Conservation (phyloP, 257 asterid genomes). For the Handroanthus guayacan region DNA sequence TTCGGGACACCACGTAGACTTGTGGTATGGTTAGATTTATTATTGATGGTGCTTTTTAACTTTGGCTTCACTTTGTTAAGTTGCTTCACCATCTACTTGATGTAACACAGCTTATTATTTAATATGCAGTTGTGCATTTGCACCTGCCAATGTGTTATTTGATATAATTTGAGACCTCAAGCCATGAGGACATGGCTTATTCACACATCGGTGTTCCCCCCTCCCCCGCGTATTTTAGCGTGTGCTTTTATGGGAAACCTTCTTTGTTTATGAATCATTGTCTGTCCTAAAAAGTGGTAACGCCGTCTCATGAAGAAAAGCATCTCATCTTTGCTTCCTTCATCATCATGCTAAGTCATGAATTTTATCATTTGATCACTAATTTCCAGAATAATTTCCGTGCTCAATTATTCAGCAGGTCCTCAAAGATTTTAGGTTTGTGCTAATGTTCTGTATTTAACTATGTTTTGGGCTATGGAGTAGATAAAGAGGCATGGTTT, state of each 20-base stretch:
- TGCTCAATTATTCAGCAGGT: constrained; percentile 7
- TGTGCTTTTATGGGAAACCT: neutral
- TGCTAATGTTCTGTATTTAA: neutral
- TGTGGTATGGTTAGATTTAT: constrained; percentile 64
- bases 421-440: neutral
- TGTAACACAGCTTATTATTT: constrained; percentile 21
- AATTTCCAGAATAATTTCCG: constrained; percentile 2
- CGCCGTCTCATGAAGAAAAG: constrained; percentile 4
- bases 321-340: neutral
- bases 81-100: neutral
- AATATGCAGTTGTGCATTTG: neutral
- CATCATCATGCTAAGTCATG: constrained; percentile 18
- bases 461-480: neutral
- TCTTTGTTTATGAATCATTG: neutral
- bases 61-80: constrained; percentile 20
- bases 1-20: constrained; percentile 95
- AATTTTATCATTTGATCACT: constrained; percentile 10
- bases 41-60: constrained; percentile 28
- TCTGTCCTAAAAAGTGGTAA: neutral
- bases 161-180: neutral
- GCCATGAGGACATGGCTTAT: neutral
- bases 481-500: no score
- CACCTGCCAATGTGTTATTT: neutral
- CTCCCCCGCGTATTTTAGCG: neutral
- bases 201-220: neutral